A percentile compares a stretch with the other conserved stretches of the same genome.
phyloP scores from a whole-genome alignment of 345 rosid species.

The Lagerstroemia speciosa region DNA sequence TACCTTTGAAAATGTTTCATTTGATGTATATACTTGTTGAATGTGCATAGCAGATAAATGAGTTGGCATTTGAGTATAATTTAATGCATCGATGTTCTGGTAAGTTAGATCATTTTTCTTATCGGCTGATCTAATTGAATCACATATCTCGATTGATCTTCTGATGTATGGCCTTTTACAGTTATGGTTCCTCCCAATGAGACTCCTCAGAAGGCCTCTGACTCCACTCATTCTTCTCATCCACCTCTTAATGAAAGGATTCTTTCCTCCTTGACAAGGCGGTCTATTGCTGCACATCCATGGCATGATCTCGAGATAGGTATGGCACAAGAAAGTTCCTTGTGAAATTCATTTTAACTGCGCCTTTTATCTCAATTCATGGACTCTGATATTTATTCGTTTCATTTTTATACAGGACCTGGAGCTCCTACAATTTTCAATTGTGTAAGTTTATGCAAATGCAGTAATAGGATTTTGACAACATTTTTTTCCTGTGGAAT shows the following conservation, averaged over 20 bases:
- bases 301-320: constrained; percentile 60
- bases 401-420: constrained; percentile 46
- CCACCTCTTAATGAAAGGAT: constrained; percentile 41
- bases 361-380: not conserved
- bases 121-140: not conserved
- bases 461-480: not conserved
- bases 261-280: constrained; percentile 44
- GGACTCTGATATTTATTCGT: not conserved
- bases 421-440: constrained; percentile 82
- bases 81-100: not conserved
- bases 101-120: not conserved
- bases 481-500: not conserved
- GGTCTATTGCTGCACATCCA: constrained; percentile 51
- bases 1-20: not conserved
- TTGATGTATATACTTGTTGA: not conserved
- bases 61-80: not conserved
- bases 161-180: not conserved
- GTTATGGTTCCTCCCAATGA: constrained; percentile 22
- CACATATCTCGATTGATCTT: not conserved
- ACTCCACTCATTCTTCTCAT: constrained; percentile 11
- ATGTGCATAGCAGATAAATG: not conserved
- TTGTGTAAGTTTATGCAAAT: constrained; percentile 40
- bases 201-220: constrained; percentile 7
- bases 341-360: not conserved
- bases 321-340: constrained; percentile 4